Base-by-base conservation (phyloP, 2,329 filamentous ascomycete species). In the Parastagonospora avenae region DNA sequence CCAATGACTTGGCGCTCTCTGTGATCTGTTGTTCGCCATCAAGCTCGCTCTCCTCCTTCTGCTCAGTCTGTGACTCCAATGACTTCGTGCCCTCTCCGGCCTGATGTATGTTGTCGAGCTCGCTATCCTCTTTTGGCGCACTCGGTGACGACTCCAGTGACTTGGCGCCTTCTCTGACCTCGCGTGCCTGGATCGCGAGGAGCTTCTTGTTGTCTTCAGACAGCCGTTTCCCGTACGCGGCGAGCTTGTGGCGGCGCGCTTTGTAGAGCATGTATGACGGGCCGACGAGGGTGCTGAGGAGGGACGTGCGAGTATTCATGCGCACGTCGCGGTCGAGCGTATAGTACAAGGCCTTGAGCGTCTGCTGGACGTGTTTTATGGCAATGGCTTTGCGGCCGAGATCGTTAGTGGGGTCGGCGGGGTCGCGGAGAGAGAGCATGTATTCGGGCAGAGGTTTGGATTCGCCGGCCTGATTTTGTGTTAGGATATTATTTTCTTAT, bases 361-460 rank as follows among this genome's bases (percentile, higher is more conserved):
- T 80, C 10, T 48, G 52, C 52, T 80, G 75, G 12, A 86, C 60
- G 50, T 85, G 79, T 50, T 76, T 76, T 53, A 82, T 80, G 11
- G 75, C 75, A 46, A 76, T 70, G 38, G 72, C 76, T 46, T 77
- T 77, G 37, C 72, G 70, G 30, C 84, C 84, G 1, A 86, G 74
- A 60, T 87, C 81, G 63, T 85, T 85, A 60, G 76, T 75, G 15
- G 77, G 75, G 60, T 85, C 78, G 7, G 82, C 80, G 0, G 85
- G 85, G 59, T 87, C 84, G 66, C 85, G 83, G 11, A 87, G 72
- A 51, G 75, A 81, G 42, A 86, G 73, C 42, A 82, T 64, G 52
- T 62, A 72, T 1, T 38, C 6, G 2, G 70, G 68, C 2, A 65
- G 57, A 4, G 55, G 58, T 8, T 57, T 40, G 4, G 6, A 14